Evolutionary conservation across 2,329 filamentous ascomycete genomes (phyloP).

Genomic region (Thielaviopsis euricoi): DNA sequence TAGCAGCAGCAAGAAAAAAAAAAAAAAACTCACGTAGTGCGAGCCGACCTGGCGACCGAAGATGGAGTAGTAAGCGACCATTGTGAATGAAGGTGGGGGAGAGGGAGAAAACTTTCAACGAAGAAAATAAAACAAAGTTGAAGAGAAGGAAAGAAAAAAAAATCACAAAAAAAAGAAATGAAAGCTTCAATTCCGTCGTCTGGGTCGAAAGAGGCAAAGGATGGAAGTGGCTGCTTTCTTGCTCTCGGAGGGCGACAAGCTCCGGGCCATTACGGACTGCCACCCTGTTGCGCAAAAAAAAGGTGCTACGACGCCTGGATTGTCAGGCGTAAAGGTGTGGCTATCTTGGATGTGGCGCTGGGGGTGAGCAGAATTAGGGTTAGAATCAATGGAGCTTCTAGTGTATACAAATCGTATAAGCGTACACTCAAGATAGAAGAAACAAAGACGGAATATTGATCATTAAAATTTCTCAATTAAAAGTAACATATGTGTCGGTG

Average conservation of each 20-base stretch:
- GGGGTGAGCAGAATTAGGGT: not conserved
- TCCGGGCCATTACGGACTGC: conserved; percentile 6
- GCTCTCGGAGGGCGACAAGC: not conserved
- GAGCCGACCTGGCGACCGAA: conserved; percentile 43
- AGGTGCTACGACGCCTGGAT: conserved; percentile 3
- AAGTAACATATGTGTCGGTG: too few relatives aligned
- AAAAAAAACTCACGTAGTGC: conserved; percentile 36
- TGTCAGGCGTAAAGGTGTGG: conserved; percentile 5
- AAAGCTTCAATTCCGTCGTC: not conserved
- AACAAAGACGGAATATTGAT: too few relatives aligned
- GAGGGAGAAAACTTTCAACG: not conserved
- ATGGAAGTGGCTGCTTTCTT: not conserved
- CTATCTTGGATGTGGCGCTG: not conserved
- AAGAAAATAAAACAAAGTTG: not conserved
- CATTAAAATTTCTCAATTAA: too few relatives aligned
- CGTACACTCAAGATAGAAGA: too few relatives aligned
- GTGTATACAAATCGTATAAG: too few relatives aligned
- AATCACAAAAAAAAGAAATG: not conserved
- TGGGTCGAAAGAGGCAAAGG: not conserved
- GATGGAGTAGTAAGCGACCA: conserved; percentile 29
- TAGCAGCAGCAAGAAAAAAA: not conserved
- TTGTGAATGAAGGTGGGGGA: conserved; percentile 7
- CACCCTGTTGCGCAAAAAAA: not conserved
- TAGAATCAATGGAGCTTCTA: too few relatives aligned
- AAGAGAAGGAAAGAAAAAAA: not conserved